Evolutionary conservation across 2,329 filamentous ascomycete species (phyloP).

Genomic region (Epichloe brachyelytri): DNA sequence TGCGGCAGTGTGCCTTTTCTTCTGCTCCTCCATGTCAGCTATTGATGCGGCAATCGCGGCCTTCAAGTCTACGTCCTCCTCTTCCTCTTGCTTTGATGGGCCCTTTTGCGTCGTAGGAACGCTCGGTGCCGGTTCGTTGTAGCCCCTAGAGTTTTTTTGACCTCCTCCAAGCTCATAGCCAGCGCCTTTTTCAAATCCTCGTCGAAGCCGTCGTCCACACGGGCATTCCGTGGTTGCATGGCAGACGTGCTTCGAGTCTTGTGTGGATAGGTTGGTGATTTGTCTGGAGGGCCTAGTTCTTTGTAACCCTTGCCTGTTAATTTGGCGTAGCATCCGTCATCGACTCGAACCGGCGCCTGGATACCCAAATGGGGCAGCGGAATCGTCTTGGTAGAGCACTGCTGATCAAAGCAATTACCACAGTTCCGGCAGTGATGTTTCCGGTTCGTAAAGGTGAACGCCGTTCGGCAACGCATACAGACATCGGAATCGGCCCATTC

Average conservation of each 20-base stretch:
- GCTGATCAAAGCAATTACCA: slow-evolving; percentile 91
- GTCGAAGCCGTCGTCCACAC: slow-evolving; percentile 83
- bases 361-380: slow-evolving; percentile 90
- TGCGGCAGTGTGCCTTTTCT: slow-evolving; percentile 73
- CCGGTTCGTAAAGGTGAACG: slow-evolving; percentile 94
- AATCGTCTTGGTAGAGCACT: slow-evolving; percentile 81
- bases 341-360: slow-evolving; percentile 77
- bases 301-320: slow-evolving; percentile 56
- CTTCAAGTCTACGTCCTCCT: slow-evolving; percentile 86
- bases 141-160: slow-evolving; percentile 64
- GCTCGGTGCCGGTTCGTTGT: slow-evolving; percentile 45
- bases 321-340: slow-evolving; percentile 89
- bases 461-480: slow-evolving; percentile 91
- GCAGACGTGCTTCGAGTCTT: slow-evolving; percentile 52
- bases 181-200: slow-evolving; percentile 87
- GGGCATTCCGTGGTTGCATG: slow-evolving; percentile 84
- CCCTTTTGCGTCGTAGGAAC: slow-evolving; percentile 16
- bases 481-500: slow-evolving; percentile 98
- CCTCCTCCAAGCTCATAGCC: slow-evolving; percentile 94
- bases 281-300: slow-evolving; percentile 28
- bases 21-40: slow-evolving; percentile 96
- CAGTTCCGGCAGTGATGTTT: slow-evolving; percentile 98
- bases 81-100: slow-evolving; percentile 45
- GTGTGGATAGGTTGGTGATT: slow-evolving; percentile 36
- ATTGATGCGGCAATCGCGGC: slow-evolving; percentile 91